phyloP scores from a whole-genome alignment of 2,329 filamentous ascomycete genomes.

The Lecanoromycetidae sp. region DNA sequence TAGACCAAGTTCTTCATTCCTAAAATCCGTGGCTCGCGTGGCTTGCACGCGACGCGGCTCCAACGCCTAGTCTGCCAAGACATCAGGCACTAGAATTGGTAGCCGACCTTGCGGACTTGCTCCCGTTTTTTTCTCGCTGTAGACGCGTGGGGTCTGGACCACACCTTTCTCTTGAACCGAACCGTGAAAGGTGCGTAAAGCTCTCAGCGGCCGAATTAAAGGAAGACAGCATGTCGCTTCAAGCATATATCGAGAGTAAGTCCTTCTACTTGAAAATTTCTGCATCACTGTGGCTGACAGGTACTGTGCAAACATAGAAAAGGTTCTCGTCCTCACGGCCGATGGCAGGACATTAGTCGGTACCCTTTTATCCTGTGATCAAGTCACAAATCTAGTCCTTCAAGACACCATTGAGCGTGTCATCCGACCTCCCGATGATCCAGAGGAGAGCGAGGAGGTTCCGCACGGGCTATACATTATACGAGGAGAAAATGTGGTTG shows the following conservation, averaged over 20 bases:
- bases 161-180: no score
- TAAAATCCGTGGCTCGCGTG: no score
- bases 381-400: slow-evolving; percentile 85
- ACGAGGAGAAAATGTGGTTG: slow-evolving; percentile 84
- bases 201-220: no score
- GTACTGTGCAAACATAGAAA: slow-evolving; percentile 49
- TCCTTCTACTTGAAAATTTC: slow-evolving; percentile 10
- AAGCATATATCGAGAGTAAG: slow-evolving; percentile 43
- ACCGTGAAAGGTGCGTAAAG: no score
- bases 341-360: slow-evolving; percentile 82
- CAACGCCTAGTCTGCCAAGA: no score
- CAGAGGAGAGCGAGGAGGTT: slow-evolving; percentile 66
- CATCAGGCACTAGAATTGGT: no score
- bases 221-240: slow-evolving; percentile 47
- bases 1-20: no score
- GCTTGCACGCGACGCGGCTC: no score
- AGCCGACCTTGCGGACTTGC: no score
- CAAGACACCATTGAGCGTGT: slow-evolving; percentile 76
- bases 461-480: slow-evolving; percentile 83
- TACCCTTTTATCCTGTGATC: slow-evolving; percentile 72
- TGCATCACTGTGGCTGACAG: not conserved
- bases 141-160: no score
- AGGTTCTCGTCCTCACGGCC: slow-evolving; percentile 79
- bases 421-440: slow-evolving; percentile 73
- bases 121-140: no score